Evolutionary conservation across 768 basidiomycete species (phyloP).

Genomic region (Baorangia bicolor): DNA sequence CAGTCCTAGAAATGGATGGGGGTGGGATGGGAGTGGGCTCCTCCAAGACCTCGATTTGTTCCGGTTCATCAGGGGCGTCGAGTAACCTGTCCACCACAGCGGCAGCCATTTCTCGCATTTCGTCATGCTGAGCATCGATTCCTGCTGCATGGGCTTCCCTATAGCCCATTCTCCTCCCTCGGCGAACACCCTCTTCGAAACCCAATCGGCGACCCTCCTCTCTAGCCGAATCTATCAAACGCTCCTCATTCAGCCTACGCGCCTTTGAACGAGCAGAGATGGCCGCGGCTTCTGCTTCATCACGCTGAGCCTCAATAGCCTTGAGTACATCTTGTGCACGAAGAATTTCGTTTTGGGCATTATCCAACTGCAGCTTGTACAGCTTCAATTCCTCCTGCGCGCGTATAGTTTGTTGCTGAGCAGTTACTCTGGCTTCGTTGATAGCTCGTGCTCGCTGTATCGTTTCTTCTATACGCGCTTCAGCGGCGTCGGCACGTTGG

Average conservation of each 20-base stretch:
- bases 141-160: conserved; percentile 25
- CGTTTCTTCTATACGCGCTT: conserved; percentile 32
- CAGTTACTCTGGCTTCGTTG: conserved; percentile 32
- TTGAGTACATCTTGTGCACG: conserved; percentile 54
- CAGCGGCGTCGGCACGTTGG: conserved; percentile 36
- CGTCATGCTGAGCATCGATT: conserved; percentile 11
- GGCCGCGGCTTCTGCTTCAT: conserved; percentile 49
- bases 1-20: conserved; percentile 8
- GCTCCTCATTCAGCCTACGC: conserved; percentile 46
- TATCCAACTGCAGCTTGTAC: conserved; percentile 57
- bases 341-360: conserved; percentile 58
- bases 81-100: conserved; percentile 25
- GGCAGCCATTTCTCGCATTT: conserved; percentile 20
- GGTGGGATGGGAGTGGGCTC: conserved; percentile 16
- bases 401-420: conserved; percentile 29
- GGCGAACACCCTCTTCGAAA: conserved; percentile 48
- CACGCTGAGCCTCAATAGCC: conserved; percentile 46
- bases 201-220: conserved; percentile 55
- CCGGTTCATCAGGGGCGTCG: conserved; percentile 22
- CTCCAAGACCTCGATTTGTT: conserved; percentile 21
- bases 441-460: conserved; percentile 30
- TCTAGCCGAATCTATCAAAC: conserved; percentile 47
- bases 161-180: conserved; percentile 32
- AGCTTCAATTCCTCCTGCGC: conserved; percentile 50
- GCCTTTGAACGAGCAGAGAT: conserved; percentile 44